Evolutionary conservation across 2,329 filamentous ascomycete genomes (phyloP).

Genomic region (Aspergillus arachidicola): DNA sequence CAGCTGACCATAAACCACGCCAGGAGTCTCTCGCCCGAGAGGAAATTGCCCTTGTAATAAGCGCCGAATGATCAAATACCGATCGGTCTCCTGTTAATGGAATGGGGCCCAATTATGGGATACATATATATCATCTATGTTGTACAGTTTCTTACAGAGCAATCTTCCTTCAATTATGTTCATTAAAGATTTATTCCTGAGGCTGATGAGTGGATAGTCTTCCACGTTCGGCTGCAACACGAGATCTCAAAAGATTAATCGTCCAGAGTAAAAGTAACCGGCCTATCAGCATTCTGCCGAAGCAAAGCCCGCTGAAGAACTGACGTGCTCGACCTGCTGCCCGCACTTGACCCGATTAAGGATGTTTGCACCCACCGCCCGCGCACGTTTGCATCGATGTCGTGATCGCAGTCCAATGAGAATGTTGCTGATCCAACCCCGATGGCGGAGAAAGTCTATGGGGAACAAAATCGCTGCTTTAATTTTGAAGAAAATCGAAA

Average conservation of each 20-base stretch:
- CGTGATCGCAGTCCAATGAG: slow-evolving; percentile 49
- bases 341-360: slow-evolving; percentile 29
- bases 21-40: slow-evolving; percentile 12
- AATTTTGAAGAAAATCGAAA: slow-evolving; percentile 3
- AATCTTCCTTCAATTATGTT: background rate
- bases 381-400: slow-evolving; percentile 45
- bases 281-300: slow-evolving; percentile 5
- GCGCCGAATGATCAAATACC: background rate
- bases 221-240: background rate
- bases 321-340: slow-evolving; percentile 34
- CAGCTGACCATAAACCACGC: background rate
- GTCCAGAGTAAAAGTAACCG: too few species aligned
- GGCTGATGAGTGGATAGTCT: background rate
- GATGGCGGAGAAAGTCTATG: slow-evolving; percentile 36
- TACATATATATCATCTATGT: background rate
- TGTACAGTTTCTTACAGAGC: background rate
- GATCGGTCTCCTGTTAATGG: background rate
- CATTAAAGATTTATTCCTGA: background rate
- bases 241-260: background rate
- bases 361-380: slow-evolving; percentile 31
- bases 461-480: slow-evolving; percentile 14
- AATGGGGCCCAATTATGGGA: background rate
- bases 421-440: slow-evolving; percentile 37
- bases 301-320: slow-evolving; percentile 27
- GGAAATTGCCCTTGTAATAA: background rate